phyloP scores from a whole-genome alignment of 495 filamentous ascomycete genomes.

The Aspergillus taichungensis region DNA sequence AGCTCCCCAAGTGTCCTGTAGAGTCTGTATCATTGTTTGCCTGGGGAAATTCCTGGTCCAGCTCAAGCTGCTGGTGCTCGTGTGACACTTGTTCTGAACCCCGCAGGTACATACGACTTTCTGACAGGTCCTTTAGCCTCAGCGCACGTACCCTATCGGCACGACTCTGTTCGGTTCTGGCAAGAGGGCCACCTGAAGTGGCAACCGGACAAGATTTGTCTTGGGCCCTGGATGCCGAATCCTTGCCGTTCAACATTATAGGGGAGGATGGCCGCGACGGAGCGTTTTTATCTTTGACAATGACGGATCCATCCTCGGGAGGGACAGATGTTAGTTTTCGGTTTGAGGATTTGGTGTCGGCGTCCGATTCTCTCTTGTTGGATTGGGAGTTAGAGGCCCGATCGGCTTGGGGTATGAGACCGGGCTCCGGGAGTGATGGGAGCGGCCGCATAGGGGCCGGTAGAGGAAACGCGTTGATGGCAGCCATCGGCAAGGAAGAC shows the following conservation, averaged over 20 bases:
- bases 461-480: slow-evolving; percentile 31
- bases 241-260: background rate
- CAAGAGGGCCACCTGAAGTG: background rate
- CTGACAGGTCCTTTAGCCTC: slow-evolving; percentile 17
- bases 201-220: background rate
- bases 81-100: background rate
- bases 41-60: too few relatives aligned
- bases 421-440: slow-evolving; percentile 22
- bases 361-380: background rate
- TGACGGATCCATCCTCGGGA: too few relatives aligned
- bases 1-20: background rate
- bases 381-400: background rate
- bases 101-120: slow-evolving; percentile 10
- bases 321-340: background rate
- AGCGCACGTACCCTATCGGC: slow-evolving; percentile 18
- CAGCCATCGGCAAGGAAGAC: slow-evolving; percentile 19
- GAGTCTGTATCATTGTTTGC: background rate
- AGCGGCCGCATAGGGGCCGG: slow-evolving; percentile 31
- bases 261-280: background rate
- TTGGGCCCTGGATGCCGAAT: background rate
- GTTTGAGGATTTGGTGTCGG: background rate
- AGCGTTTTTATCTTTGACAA: background rate
- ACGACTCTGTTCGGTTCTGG: slow-evolving; percentile 10
- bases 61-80: background rate
- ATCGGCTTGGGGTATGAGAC: background rate